These are phyloP conservation scores for sorghum (Sorghum bicolor) DNA, from an alignment of 176 grass and related monocot genomes.

Conservation along the genomic window Sorghum_bicolor_NCBIv3 NC_012879.2:56217501-56218000, in stretches of 20 bases:
- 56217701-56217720: neutral
- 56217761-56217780: constrained; percentile 8
- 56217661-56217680: neutral
- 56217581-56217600: neutral
- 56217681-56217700: neutral
- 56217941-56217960: no score
- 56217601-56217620: neutral
- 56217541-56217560: neutral
- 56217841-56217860: neutral
- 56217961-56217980: no score
- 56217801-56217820: constrained; percentile 1
- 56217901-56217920: no score
- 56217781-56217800: constrained; percentile 6
- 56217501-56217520: neutral
- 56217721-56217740: neutral
- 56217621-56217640: neutral
- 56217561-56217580: neutral
- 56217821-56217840: constrained; percentile 13
- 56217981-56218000: no score
- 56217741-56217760: neutral
- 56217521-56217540: neutral
- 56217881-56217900: neutral
- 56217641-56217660: neutral
- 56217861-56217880: neutral
- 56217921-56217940: no score